Evolutionary conservation across 1,284 basidiomycete species (phyloP).

Genomic region (Ceraceosorus guamensis): DNA sequence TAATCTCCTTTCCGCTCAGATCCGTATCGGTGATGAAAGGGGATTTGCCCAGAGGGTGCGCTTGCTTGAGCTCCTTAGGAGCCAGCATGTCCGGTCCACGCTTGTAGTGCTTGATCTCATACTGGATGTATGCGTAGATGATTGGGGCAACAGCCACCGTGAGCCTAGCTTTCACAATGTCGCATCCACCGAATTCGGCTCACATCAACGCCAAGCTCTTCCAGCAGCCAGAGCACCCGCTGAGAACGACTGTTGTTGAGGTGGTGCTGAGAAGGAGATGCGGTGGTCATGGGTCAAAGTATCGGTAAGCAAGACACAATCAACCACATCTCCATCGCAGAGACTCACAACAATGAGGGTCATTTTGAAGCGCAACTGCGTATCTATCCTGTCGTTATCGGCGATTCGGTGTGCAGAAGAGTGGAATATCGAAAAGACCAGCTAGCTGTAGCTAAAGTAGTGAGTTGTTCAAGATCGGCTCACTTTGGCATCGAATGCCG

Average conservation of each 20-base stretch:
- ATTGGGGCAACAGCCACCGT: not conserved
- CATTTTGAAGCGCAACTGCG: no score
- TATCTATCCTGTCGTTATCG: no score
- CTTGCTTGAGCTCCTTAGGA: slow-evolving; percentile 28
- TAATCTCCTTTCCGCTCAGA: slow-evolving; percentile 17
- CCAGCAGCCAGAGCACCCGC: slow-evolving; percentile 46
- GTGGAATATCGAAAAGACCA: no score
- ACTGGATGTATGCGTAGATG: slow-evolving; percentile 14
- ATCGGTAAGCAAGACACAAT: no score
- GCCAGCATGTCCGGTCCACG: slow-evolving; percentile 30
- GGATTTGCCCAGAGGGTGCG: slow-evolving; percentile 44
- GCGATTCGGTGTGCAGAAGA: no score
- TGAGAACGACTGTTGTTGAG: slow-evolving; percentile 45
- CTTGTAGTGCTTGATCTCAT: slow-evolving; percentile 41
- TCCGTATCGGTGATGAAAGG: slow-evolving; percentile 41
- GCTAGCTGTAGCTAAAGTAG: no score
- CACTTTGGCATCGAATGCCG: no score
- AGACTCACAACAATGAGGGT: no score
- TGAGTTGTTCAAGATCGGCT: no score
- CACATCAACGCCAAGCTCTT: slow-evolving; percentile 29
- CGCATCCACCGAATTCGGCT: not conserved
- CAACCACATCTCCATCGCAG: no score
- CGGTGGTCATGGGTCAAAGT: no score
- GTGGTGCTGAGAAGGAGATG: slow-evolving; percentile 20
- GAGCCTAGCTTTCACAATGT: not conserved